Percentiles rank a stretch among this genome's conserved stretches.
Evolutionary conservation across 2,329 filamentous ascomycete species (phyloP).

Genomic region (Venturia pyrina): DNA sequence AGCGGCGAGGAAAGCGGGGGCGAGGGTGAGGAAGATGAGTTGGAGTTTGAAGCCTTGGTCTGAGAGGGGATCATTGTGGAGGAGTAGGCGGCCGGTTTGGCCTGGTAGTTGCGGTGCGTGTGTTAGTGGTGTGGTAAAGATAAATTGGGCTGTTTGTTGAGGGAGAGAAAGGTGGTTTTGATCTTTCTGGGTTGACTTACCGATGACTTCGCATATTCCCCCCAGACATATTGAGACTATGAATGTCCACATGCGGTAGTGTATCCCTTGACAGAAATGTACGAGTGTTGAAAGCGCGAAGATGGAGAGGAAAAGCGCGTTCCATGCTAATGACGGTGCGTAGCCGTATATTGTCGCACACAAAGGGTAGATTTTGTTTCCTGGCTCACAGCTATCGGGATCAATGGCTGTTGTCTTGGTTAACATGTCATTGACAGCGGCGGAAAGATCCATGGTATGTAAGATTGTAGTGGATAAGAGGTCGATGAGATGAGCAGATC

Average conservation of each 20-base stretch:
- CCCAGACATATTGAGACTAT: slow-evolving; percentile 30
- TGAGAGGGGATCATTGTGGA: slow-evolving; percentile 47
- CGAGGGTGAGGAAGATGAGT: slow-evolving; percentile 49
- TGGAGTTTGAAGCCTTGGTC: slow-evolving; percentile 47
- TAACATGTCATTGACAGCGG: not conserved
- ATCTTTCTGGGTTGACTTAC: too few relatives aligned
- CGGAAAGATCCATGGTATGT: not conserved
- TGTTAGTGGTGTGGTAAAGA: not conserved
- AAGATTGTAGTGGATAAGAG: not conserved
- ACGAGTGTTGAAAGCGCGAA: slow-evolving; percentile 26
- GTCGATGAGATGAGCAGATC: not conserved
- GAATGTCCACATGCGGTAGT: slow-evolving; percentile 30
- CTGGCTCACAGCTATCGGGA: not conserved
- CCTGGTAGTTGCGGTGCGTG: slow-evolving; percentile 3
- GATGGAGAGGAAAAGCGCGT: slow-evolving; percentile 29
- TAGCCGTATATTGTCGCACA: slow-evolving; percentile 31
- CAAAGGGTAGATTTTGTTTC: slow-evolving; percentile 39
- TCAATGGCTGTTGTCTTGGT: not conserved
- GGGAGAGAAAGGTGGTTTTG: too few relatives aligned
- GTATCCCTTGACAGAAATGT: slow-evolving; percentile 25
- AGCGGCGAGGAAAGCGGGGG: slow-evolving; percentile 50
- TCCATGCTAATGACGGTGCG: slow-evolving; percentile 27
- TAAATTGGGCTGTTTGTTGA: not conserved
- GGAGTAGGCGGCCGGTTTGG: slow-evolving; percentile 36
- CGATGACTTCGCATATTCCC: slow-evolving; percentile 32